phyloP scores from a whole-genome alignment of 208 protist species.

The Acanthamoeba culbertsoni region DNA sequence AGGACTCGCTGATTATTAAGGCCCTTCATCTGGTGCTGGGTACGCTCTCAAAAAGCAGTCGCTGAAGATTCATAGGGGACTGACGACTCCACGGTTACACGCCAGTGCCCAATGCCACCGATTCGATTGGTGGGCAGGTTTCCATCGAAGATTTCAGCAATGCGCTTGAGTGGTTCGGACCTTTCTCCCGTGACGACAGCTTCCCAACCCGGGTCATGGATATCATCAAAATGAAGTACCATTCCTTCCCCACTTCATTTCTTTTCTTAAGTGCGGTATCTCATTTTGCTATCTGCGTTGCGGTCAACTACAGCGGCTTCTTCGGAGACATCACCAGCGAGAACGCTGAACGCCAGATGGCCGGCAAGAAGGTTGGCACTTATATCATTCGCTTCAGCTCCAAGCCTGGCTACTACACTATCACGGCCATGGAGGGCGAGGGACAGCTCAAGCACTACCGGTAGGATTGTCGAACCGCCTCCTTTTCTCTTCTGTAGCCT shows the following conservation, averaged over 20 bases:
- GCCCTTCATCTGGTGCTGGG: conserved; percentile 33
- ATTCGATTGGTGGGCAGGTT: background rate
- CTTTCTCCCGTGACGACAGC: background rate
- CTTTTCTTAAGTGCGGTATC: background rate
- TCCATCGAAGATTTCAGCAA: conserved; percentile 43
- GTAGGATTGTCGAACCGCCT: background rate
- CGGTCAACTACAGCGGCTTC: conserved; percentile 2
- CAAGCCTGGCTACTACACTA: conserved; percentile 54
- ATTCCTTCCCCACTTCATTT: background rate
- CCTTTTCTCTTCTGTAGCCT: background rate
- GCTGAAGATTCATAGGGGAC: background rate
- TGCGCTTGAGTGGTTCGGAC: conserved; percentile 54
- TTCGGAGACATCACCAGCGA: conserved; percentile 51
- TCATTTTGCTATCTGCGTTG: background rate
- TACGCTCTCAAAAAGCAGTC: background rate
- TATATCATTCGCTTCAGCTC: conserved; percentile 65
- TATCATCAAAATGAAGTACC: conserved; percentile 48
- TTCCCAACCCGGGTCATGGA: background rate
- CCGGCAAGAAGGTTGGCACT: conserved; percentile 53
- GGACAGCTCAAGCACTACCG: conserved; percentile 54
- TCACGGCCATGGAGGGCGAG: conserved; percentile 48
- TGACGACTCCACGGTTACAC: background rate
- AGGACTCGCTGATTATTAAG: conserved; percentile 15
- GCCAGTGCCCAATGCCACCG: background rate
- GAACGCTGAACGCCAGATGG: conserved; percentile 57